phyloP scores from a whole-genome alignment of 345 rosid species.

The Linum tenue region DNA sequence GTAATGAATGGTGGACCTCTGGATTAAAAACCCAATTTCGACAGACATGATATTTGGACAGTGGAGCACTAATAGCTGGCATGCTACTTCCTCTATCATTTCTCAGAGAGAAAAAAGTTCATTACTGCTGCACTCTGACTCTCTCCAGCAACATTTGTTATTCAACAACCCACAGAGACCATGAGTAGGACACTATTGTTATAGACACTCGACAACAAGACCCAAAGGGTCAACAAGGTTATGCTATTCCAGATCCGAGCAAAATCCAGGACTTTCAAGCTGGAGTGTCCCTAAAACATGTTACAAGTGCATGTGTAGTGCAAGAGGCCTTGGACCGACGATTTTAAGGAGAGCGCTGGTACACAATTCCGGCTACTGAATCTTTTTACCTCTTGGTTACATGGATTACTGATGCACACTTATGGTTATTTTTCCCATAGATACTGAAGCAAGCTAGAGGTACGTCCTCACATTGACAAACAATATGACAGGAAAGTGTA shows the following conservation, averaged over 20 bases:
- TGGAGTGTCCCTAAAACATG: slow-evolving; percentile 23
- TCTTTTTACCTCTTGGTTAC: neutral
- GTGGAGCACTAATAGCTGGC: slow-evolving; percentile 38
- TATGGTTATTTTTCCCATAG: no score
- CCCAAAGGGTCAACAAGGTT: slow-evolving; percentile 29
- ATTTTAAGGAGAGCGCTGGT: neutral
- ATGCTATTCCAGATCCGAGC: slow-evolving; percentile 19
- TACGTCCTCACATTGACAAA: neutral
- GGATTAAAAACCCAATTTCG: slow-evolving; percentile 6
- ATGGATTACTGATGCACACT: neutral
- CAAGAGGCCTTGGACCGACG: slow-evolving; percentile 12
- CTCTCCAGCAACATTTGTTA: slow-evolving; percentile 2
- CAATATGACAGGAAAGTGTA: neutral
- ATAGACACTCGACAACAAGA: slow-evolving; percentile 21
- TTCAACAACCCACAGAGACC: slow-evolving; percentile 17
- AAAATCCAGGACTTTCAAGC: slow-evolving; percentile 26
- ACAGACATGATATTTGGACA: slow-evolving; percentile 15
- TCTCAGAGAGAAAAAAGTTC: slow-evolving; percentile 6
- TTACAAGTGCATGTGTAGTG: slow-evolving; percentile 25
- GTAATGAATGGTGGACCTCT: slow-evolving; percentile 9
- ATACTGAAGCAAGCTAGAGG: neutral
- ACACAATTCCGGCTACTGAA: neutral
- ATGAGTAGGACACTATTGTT: slow-evolving; percentile 21
- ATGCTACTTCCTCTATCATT: slow-evolving; percentile 10
- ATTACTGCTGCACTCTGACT: neutral